Percentiles rank a stretch among this genome's conserved stretches.
Conservation (phyloP, 2,329 filamentous ascomycete genomes). For the Kalaharituber pfeilii region DNA sequence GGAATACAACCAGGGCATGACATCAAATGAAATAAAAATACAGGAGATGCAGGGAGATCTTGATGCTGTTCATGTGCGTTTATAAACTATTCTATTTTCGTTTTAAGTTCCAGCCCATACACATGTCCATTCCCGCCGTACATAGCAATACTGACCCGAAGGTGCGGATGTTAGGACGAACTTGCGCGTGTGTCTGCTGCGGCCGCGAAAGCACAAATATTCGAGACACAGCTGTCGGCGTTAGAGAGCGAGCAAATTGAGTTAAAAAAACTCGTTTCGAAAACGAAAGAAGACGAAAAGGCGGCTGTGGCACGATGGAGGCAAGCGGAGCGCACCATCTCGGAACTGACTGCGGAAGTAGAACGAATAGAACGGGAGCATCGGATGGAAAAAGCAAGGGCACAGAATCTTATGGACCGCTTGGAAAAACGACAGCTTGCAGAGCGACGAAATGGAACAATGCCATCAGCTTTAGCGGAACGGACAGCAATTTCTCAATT, state of each 20-base stretch:
- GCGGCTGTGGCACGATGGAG: slow-evolving; percentile 70
- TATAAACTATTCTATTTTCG: slow-evolving; percentile 6
- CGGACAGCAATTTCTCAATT: slow-evolving; percentile 67
- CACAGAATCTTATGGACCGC: slow-evolving; percentile 42
- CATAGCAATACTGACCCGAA: background rate
- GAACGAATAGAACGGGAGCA: slow-evolving; percentile 70
- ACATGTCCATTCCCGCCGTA: slow-evolving; percentile 4
- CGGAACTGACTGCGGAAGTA: slow-evolving; percentile 67
- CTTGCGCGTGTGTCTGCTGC: slow-evolving; percentile 20
- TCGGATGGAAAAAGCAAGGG: slow-evolving; percentile 18
- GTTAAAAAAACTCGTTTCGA: slow-evolving; percentile 48
- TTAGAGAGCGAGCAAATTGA: slow-evolving; percentile 67
- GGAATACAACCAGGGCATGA: slow-evolving; percentile 57
- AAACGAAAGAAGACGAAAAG: slow-evolving; percentile 56
- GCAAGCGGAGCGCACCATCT: slow-evolving; percentile 62
- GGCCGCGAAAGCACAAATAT: slow-evolving; percentile 53
- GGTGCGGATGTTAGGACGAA: slow-evolving; percentile 17
- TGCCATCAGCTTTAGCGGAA: slow-evolving; percentile 28
- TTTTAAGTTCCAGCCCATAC: slow-evolving; percentile 4
- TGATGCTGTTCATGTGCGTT: slow-evolving; percentile 21
- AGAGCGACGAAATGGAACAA: slow-evolving; percentile 62
- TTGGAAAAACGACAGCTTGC: slow-evolving; percentile 72
- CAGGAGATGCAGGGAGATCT: slow-evolving; percentile 38
- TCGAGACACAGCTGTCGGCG: slow-evolving; percentile 62
- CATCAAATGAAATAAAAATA: slow-evolving; percentile 64